Evolutionary conservation across 177 flowering plant species (phyloP), one percentile per base, ranked within the genome.

Genomic region (Vitis hybrid): DNA sequence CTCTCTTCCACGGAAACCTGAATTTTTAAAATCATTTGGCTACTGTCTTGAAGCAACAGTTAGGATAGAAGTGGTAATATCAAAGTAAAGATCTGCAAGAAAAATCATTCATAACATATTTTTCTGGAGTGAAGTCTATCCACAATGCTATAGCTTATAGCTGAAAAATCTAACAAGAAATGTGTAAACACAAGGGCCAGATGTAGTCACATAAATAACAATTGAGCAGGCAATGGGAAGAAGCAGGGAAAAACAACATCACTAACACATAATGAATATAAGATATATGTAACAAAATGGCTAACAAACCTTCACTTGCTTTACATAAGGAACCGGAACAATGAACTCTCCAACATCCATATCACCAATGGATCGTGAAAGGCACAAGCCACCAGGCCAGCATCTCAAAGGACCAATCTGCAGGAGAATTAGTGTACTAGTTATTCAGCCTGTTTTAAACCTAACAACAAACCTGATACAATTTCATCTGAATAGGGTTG

Each of bases 361-460:
- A 82, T 96, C 99, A 52, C 99, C 99, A 75, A 96, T 88, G 50
- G 99, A 96, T 82, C 99, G 85, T 40, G 99, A 96, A 69, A 96
- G 94, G 83, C 99, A 96, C 74, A 96, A 82, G 62, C 99, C 99
- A 75, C 99, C 99, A 64, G 98, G 99, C 99, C 99, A 96, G 79
- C 98, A 94, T 85, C 99, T 88, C 72, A 96, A 70, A 74, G 99
- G 99, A 67, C 99, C 99, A 91, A 96, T 88, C 99, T 96, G 77
- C 70, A 84, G 71, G 50, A 77, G 13, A 66, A 69, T 5, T 7
- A 49, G 2, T 10, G 30, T 3, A 30, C 68, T 8, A 58, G 57
- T 71, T 15, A 74, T 34, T 49, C 15, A 30, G 68, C 14, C 48
- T 19, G n/a, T 59, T 52, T 30, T 34, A 13, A 52, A 54, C 45